Evolutionary conservation across 1,284 basidiomycete species (phyloP), one percentile per base, ranked within the genome.

Genomic region (Acaromyces ingoldii): DNA sequence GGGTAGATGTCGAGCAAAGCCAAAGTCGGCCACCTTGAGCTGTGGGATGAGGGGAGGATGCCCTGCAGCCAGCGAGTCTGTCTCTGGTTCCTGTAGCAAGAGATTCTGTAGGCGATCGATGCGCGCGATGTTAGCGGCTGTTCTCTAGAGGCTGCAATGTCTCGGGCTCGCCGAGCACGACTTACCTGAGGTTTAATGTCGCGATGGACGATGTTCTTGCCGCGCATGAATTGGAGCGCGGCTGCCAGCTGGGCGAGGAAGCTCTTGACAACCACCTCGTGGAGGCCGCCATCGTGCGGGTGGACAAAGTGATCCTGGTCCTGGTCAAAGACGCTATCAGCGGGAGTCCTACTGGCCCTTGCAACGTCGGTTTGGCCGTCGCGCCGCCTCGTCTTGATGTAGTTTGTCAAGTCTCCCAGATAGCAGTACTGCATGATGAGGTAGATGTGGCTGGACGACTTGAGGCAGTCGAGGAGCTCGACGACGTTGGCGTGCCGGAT

Each of bases 391-490:
- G 31, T 29, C 24, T 31, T 91, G 80, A 98, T 93, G 75, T 97
- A 97, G 65, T 90, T 84, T 0, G 90, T 90, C 39, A 99, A 83
- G 76, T 99, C 95, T 11, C 91, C 91, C 3, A 91, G 91, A 0
- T 91, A 85, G 77, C 93, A 97, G 76, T 85, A 97, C 70, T 93
- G 91, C 87, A 98, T 98, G 72, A 99, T 87, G 51, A 99, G 84
- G 79, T 96, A 96, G 74, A 98, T 96, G 76, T 93, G 85, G 53
- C 84, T 83, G 65, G 92, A 88, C 25, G 89, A 89, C 72, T 91
- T 88, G 57, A 97, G 84, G 68, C 96, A 95, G 74, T 97, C 91
- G 51, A 90, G 84, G 22, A 98, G 82, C 62, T 86, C 85, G 26
- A 95, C 96, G 52, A 99, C 88, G 78, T 97, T 91, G 49, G 87